These are phyloP conservation scores for Rhynchosporium agropyri DNA, from an alignment of 2,329 filamentous ascomycete genomes.

Conservation along the genomic window DNA sequence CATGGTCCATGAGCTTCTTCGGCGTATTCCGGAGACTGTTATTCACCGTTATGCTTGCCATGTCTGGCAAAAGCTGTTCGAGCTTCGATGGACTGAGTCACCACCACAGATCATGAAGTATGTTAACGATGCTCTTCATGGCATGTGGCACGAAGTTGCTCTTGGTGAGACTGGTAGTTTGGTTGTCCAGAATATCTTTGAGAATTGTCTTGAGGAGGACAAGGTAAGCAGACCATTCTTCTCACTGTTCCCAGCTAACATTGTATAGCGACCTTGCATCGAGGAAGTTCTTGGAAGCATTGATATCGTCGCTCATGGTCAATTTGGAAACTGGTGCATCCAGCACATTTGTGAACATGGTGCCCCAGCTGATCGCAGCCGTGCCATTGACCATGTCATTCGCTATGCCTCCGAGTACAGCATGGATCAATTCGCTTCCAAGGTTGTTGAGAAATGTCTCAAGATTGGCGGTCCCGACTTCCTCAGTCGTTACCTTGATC, in stretches of 20 bases:
- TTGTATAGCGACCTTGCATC: conserved; percentile 84
- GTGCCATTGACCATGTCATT: conserved; percentile 94
- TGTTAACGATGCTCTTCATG: conserved; percentile 90
- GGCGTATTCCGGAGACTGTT: conserved; percentile 94
- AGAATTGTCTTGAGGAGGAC: conserved; percentile 98
- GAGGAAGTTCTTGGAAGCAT: conserved; percentile 95
- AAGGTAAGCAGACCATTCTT: conserved; percentile 63
- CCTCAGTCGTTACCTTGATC: conserved; percentile 86
- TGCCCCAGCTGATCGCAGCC: conserved; percentile 83
- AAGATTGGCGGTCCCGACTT: conserved; percentile 95
- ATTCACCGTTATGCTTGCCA: conserved; percentile 99
- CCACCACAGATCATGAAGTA: conserved; percentile 98
- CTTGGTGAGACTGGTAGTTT: conserved; percentile 95
- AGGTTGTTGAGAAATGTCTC: conserved; percentile 98
- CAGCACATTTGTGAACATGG: conserved; percentile 99
- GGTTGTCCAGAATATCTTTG: conserved; percentile 99
- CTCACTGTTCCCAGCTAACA: conserved; percentile 30
- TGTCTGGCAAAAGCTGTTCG: conserved; percentile 99
- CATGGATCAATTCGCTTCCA: conserved; percentile 98
- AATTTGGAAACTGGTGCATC: conserved; percentile 99
- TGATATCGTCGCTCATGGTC: conserved; percentile 93
- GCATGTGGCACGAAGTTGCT: conserved; percentile 99
- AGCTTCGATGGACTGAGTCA: conserved; percentile 91
- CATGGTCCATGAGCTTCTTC: conserved; percentile 97
- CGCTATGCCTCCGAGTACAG: conserved; percentile 94